These are phyloP conservation scores for Rhodotorula glutinis DNA, from an alignment of 1,284 basidiomycete species.

Conservation along the genomic window DNA sequence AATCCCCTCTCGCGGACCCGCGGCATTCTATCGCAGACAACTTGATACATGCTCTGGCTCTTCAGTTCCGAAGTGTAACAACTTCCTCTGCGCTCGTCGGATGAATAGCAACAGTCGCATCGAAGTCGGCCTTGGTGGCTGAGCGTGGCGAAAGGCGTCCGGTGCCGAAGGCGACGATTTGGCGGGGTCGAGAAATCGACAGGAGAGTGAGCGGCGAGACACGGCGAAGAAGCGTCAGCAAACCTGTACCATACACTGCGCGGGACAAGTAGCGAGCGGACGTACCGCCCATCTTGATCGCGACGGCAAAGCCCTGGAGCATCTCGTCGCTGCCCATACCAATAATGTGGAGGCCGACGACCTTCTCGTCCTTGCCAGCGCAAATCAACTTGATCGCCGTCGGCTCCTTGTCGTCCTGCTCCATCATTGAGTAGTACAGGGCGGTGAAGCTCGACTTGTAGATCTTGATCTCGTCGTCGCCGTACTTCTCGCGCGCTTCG, in stretches of 20 bases:
- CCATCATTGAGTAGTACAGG: constrained; percentile 60
- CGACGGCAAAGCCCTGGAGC: constrained; percentile 89
- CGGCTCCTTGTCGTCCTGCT: constrained; percentile 80
- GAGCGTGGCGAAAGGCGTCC: background rate
- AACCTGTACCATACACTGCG: no score
- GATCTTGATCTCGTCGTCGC: constrained; percentile 78
- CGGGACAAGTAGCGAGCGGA: constrained; percentile 41
- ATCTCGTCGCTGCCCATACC: constrained; percentile 87
- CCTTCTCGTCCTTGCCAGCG: constrained; percentile 81
- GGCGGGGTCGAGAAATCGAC: no score
- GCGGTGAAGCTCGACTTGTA: constrained; percentile 59
- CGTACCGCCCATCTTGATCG: constrained; percentile 87
- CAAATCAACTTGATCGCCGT: constrained; percentile 88
- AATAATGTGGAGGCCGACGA: constrained; percentile 92
- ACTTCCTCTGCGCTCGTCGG: constrained; percentile 50
- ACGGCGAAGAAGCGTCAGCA: background rate
- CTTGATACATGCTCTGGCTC: no score
- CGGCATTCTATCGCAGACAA: no score
- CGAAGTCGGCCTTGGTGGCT: constrained; percentile 62
- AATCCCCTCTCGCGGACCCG: no score
- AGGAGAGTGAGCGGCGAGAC: no score
- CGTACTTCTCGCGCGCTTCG: constrained; percentile 81
- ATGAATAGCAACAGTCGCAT: constrained; percentile 81
- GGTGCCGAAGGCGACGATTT: no score
- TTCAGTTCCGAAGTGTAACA: constrained; percentile 23